Evolutionary conservation across 768 basidiomycete genomes (phyloP), one percentile per base, ranked within the genome.

Genomic region (Trametes sanguinea): DNA sequence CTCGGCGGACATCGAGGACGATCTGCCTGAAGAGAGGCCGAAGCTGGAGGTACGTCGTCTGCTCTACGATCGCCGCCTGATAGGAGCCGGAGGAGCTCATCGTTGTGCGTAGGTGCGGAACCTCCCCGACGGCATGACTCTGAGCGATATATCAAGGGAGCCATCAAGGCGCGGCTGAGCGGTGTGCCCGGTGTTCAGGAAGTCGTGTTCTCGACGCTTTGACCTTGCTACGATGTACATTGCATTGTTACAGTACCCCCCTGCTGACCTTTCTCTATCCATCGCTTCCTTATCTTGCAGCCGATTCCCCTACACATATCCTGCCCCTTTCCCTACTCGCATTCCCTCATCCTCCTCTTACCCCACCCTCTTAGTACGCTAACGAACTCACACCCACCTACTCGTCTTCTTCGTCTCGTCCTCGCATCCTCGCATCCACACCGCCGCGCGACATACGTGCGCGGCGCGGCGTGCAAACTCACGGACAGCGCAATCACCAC

Each of bases 111-210:
- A 70, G 69, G 65, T 70, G 22, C 66, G 70, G 22, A 71, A 71
- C 45, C 53, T 68, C 11, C 67, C 69, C 1, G 69, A 70, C 39
- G 65, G 66, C n/a, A 66, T 57, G 14, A 53, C 51, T 17, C 47
- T 65, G 9, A 54, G 68, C 16, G 69, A 68, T 44, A 59, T 71
- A 16, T 71, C 70, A 10, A 42, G 70, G 32, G 68, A 65, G 40
- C 54, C 63, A 14, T 65, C 70, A 3, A 59, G 66, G 8, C 63
- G 64, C 11, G 61, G 51, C n/a, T 63, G 53, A 62, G 7, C 4
- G 29, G 30, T 44, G n/a, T 9, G 8, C 47, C n/a, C 16, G 48
- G 14, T 17, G 3, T 27, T 47, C 13, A 29, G 6, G 45, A 47
- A 10, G 57, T 17, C 22, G 14, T 32, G 13, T 16, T 32, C 35